Percentiles rank a stretch among this genome's conserved stretches.
Conservation (phyloP, 345 rosid genomes). For the Hevea brasiliensis region DNA sequence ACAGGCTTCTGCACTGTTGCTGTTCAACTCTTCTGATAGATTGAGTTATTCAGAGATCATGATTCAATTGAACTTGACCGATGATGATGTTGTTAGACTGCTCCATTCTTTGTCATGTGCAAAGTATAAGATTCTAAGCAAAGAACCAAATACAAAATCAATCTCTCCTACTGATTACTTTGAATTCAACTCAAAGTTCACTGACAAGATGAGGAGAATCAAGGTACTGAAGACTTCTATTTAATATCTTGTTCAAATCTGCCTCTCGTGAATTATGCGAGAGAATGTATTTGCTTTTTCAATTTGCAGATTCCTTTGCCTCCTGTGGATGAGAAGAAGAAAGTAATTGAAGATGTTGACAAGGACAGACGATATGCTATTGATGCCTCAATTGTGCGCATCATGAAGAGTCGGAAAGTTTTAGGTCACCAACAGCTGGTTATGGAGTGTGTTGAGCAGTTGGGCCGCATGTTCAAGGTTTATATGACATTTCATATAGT, state of each 20-base stretch:
- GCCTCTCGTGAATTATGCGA: neutral
- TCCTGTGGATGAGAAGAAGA: constrained; percentile 38
- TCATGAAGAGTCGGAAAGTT: constrained; percentile 51
- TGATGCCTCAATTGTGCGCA: constrained; percentile 48
- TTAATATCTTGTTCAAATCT: neutral
- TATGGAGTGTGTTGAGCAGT: constrained; percentile 40
- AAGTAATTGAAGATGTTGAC: constrained; percentile 40
- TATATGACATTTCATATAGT: neutral
- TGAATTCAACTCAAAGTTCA: constrained; percentile 39
- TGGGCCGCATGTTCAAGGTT: constrained; percentile 42
- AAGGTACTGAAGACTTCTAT: constrained; percentile 28
- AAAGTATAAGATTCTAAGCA: constrained; percentile 41
- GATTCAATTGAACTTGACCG: constrained; percentile 34
- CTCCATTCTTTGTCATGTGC: constrained; percentile 49
- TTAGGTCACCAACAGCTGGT: constrained; percentile 44
- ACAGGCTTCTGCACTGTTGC: constrained; percentile 43
- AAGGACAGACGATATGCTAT: constrained; percentile 40
- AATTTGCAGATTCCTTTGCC: constrained; percentile 41
- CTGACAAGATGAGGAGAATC: constrained; percentile 45
- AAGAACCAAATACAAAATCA: constrained; percentile 36
- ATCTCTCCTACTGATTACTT: constrained; percentile 42
- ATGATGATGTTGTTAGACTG: constrained; percentile 38
- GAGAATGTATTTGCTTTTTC: neutral
- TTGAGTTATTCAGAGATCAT: constrained; percentile 43
- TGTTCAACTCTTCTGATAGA: constrained; percentile 40